phyloP scores from a whole-genome alignment of 371 early-diverging fungal species.

The Dinochytrium kinnereticum region DNA sequence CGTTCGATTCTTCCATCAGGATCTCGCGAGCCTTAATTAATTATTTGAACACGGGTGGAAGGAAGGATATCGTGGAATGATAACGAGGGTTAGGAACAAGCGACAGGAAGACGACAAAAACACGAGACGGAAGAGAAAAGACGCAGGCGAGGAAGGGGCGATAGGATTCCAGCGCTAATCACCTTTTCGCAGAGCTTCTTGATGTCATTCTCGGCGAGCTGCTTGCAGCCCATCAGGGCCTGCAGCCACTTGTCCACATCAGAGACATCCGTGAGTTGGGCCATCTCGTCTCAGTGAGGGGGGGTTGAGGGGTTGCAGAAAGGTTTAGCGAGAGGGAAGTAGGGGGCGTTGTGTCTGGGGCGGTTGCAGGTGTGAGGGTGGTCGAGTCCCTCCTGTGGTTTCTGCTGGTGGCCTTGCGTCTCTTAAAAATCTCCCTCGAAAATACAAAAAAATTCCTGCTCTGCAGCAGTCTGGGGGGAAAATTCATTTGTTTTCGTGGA shows the following conservation, averaged over 20 bases:
- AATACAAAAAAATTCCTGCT: too few relatives aligned
- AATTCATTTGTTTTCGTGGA: too few relatives aligned
- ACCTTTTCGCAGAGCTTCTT: conserved; percentile 89
- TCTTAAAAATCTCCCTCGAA: too few relatives aligned
- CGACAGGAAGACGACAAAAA: background rate
- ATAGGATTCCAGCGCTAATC: conserved; percentile 13
- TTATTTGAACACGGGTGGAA: background rate
- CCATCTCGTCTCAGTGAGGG: background rate
- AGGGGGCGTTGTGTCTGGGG: too few relatives aligned
- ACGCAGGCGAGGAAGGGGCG: background rate
- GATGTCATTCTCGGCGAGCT: conserved; percentile 82
- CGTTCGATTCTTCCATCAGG: conserved; percentile 94
- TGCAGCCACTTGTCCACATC: conserved; percentile 70
- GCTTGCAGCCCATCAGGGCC: conserved; percentile 75
- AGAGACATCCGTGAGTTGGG: conserved; percentile 36
- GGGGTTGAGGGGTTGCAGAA: too few relatives aligned
- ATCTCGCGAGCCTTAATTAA: conserved; percentile 85
- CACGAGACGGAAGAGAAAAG: background rate
- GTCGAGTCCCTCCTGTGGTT: too few relatives aligned
- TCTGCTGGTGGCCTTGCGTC: too few relatives aligned
- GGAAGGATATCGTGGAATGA: background rate
- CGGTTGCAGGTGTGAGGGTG: too few relatives aligned
- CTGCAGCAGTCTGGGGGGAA: too few relatives aligned
- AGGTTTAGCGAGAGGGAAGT: too few relatives aligned
- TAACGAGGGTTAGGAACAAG: too few relatives aligned